Conservation (phyloP, 2,329 filamentous ascomycete genomes). For the Arthrinium puccinioides region DNA sequence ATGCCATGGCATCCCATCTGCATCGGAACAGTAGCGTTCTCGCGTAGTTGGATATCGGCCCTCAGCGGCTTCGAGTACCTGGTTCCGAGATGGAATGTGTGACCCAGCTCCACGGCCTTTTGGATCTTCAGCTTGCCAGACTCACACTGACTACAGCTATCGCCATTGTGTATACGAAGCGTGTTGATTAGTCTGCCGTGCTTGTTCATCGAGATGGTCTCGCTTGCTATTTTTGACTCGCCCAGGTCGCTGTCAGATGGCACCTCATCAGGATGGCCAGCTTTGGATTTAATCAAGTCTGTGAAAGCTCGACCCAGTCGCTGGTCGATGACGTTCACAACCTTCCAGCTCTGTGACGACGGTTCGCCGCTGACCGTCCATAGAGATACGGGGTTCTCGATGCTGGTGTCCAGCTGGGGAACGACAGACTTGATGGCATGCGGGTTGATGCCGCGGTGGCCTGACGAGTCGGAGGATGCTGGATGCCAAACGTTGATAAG, state of each 20-base stretch:
- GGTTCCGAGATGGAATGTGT: conserved; percentile 90
- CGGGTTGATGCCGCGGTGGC: conserved; percentile 35
- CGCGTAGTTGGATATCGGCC: conserved; percentile 49
- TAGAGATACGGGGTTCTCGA: conserved; percentile 50
- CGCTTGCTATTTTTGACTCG: conserved; percentile 8
- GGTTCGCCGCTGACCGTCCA: conserved; percentile 38
- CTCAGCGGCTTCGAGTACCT: conserved; percentile 74
- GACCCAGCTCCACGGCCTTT: conserved; percentile 80
- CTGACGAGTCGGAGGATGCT: conserved; percentile 12
- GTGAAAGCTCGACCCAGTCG: conserved; percentile 19
- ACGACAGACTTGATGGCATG: conserved; percentile 59
- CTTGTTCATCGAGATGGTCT: conserved; percentile 9
- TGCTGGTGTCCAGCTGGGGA: conserved; percentile 62
- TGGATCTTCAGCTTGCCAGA: conserved; percentile 56
- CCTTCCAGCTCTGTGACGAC: conserved; percentile 7
- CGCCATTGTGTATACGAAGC: conserved; percentile 57
- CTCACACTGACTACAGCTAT: conserved; percentile 65
- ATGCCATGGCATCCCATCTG: conserved; percentile 98
- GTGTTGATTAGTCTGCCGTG: conserved; percentile 47
- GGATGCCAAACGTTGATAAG: conserved; percentile 67
- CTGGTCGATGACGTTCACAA: conserved; percentile 22
- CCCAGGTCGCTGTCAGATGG: conserved; percentile 8
- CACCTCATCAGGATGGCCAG: conserved; percentile 7
- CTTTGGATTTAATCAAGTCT: conserved; percentile 6
- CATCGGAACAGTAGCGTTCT: conserved; percentile 43